Evolutionary conservation across 2,329 filamentous ascomycete genomes (phyloP), one percentile per base, ranked within the genome.

Genomic region (Hypoxylon sp.): DNA sequence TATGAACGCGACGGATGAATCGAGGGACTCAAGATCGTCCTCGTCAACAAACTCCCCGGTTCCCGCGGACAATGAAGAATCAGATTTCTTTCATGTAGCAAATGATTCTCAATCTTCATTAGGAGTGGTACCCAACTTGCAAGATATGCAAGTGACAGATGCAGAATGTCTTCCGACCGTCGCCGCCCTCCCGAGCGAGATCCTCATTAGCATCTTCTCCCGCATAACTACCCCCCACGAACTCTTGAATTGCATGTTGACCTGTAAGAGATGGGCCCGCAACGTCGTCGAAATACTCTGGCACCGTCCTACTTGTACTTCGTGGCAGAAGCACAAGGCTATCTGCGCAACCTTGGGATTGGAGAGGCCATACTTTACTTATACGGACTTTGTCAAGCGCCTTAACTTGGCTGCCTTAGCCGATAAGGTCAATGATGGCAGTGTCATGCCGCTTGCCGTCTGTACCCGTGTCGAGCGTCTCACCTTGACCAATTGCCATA

Each of bases 71-170:
- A 94, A 97, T 81, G 92, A 95, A 77, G 95, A 98, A 82, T 97
- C 94, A 74, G 95, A 98, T 82, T 97, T 96, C 81, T 96, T 96
- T 80, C 91, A 92, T 79, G 88, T 87, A 64, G 91, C 92, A 75
- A 97, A 98, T 83, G 95, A 98, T 82, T 98, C 95, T 3, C 89
- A 96, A 79, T 98, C 95, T 0, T 98, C 95, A 0, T 87, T 98
- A 63, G 94, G 94, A 59, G 89, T 94, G 35, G 72, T 77, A 27
- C 92, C 92, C 50, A 91, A 92, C 67, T 87, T 94, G 66, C 90
- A 90, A 77, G 92, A 94, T 76, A 91, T 90, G 87, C 90, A 87
- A 78, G 89, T 89, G 71, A 86, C 86, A 74, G 88, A 90, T 73
- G 84, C 89, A 73, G 86, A 88, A 76, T 92, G 91, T 76, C 82